phyloP scores from a whole-genome alignment of 805 yeast species.

The Starmerella kuoi region DNA sequence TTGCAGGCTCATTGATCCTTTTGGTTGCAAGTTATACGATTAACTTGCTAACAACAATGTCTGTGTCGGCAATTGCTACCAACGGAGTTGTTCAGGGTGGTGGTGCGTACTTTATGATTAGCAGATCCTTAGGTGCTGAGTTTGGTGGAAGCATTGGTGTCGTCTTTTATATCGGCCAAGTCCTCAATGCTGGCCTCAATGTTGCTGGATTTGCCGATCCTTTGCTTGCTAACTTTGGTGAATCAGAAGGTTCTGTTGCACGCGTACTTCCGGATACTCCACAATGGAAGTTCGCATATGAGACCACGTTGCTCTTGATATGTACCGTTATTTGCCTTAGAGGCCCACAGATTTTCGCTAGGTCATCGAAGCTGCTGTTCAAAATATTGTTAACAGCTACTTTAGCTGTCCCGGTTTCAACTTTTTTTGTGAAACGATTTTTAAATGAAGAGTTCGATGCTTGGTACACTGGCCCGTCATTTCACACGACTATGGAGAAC shows the following conservation, averaged over 20 bases:
- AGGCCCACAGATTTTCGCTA: conserved; percentile 71
- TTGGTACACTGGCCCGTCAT: conserved; percentile 60
- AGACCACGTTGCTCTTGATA: conserved; percentile 51
- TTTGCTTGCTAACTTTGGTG: conserved; percentile 64
- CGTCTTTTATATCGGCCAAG: conserved; percentile 89
- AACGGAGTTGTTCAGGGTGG: conserved; percentile 97
- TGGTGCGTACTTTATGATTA: conserved; percentile 96
- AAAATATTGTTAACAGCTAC: conserved; percentile 57
- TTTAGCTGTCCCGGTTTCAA: conserved; percentile 68
- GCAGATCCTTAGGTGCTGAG: conserved; percentile 90
- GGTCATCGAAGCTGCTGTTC: conserved; percentile 67
- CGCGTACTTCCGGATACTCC: conserved; percentile 56
- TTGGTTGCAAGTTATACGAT: conserved; percentile 65
- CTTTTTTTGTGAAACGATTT: conserved; percentile 54
- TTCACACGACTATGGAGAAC: conserved; percentile 54
- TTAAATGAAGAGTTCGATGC: conserved; percentile 22
- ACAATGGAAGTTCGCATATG: conserved; percentile 57
- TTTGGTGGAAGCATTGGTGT: conserved; percentile 97
- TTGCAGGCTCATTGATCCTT: conserved; percentile 59
- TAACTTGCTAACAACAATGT: conserved; percentile 71
- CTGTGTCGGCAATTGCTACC: conserved; percentile 91
- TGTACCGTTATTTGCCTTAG: conserved; percentile 69
- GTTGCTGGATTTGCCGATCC: conserved; percentile 96
- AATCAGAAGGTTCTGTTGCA: conserved; percentile 41
- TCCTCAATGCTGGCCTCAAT: conserved; percentile 74